Conservation (phyloP, 805 yeast genomes). For the Schizosaccharomyces lindneri region DNA sequence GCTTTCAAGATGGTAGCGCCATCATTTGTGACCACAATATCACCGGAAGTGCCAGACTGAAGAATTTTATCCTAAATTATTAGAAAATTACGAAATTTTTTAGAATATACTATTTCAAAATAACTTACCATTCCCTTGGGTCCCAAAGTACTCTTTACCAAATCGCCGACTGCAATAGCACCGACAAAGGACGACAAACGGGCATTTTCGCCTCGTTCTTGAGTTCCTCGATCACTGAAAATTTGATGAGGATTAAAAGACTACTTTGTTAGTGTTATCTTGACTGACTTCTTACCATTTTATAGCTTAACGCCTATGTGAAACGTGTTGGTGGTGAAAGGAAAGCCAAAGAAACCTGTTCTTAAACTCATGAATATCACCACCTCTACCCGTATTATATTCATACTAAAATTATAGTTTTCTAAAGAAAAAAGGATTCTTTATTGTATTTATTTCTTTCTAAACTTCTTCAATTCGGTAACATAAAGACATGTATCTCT, state of each 20-base stretch:
- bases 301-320: too few species aligned
- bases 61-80: slow-evolving; percentile 41
- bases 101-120: background rate
- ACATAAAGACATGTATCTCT: too few species aligned
- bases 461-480: too few species aligned
- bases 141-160: slow-evolving; percentile 81
- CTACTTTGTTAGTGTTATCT: background rate
- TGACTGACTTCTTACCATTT: background rate
- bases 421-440: too few species aligned
- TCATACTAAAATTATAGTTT: too few species aligned
- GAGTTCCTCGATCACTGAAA: slow-evolving; percentile 91
- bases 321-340: too few species aligned
- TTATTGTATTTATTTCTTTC: too few species aligned
- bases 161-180: slow-evolving; percentile 95
- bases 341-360: too few species aligned
- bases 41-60: slow-evolving; percentile 62
- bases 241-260: slow-evolving; percentile 38
- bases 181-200: slow-evolving; percentile 86
- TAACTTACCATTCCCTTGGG: slow-evolving; percentile 68
- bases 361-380: too few species aligned
- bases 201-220: slow-evolving; percentile 94
- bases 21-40: slow-evolving; percentile 74
- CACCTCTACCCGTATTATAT: too few species aligned
- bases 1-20: slow-evolving; percentile 92
- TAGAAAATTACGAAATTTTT: background rate